Conservation (phyloP, 768 basidiomycete genomes). For the Xerocomellus dryophilus region DNA sequence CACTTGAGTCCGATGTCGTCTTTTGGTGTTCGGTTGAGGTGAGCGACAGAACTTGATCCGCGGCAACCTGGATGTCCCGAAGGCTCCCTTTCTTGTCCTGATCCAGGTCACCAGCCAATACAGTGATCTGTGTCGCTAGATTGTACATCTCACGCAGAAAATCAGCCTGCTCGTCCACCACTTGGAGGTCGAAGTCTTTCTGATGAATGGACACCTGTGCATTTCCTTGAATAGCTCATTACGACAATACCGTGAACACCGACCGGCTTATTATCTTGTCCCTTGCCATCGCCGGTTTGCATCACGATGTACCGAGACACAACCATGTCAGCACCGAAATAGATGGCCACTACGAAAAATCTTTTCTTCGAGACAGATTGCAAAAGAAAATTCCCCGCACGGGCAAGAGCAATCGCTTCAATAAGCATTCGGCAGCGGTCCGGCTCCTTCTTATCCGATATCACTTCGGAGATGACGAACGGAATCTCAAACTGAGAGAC, state of each 20-base stretch:
- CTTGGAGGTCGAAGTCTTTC: background rate
- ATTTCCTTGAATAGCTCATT: background rate
- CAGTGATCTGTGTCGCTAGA: background rate
- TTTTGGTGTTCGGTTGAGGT: background rate
- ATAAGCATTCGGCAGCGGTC: conserved; percentile 12
- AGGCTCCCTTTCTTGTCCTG: background rate
- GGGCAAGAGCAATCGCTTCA: conserved; percentile 5
- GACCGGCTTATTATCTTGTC: background rate
- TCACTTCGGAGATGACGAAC: conserved; percentile 12
- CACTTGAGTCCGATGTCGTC: too few relatives aligned
- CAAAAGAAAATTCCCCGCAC: background rate
- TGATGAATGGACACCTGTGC: conserved; percentile 5
- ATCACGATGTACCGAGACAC: conserved; percentile 4
- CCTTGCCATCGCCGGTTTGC: background rate
- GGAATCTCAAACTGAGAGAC: background rate
- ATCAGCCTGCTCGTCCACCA: background rate
- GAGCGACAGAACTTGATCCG: background rate
- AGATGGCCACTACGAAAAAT: conserved; percentile 16
- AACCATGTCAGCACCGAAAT: background rate
- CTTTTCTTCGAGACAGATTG: background rate
- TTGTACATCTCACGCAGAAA: conserved; percentile 17
- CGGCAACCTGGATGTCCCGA: background rate
- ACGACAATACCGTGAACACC: background rate
- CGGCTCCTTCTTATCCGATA: background rate
- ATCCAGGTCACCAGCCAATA: background rate